These are phyloP conservation scores for Cyclotella baltica DNA, from an alignment of 108 stramenopile species.

Conservation along the genomic window DNA sequence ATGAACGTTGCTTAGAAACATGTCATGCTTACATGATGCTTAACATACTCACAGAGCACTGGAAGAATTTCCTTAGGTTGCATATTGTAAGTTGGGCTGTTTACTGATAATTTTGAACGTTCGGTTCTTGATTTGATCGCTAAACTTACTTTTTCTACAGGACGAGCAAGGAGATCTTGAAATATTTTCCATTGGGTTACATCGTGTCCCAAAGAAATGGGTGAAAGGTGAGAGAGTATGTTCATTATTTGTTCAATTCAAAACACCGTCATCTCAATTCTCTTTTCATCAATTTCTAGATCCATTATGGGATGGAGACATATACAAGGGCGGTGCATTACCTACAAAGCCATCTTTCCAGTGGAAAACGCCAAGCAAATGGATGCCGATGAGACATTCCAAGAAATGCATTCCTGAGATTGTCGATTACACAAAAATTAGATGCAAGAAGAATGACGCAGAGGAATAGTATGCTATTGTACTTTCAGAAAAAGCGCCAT, in stretches of 20 bases:
- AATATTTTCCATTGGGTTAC: conserved; percentile 62
- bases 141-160: not conserved
- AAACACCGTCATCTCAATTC: not conserved
- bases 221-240: conserved; percentile 3
- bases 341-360: conserved; percentile 51
- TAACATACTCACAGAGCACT: conserved; percentile 35
- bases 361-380: conserved; percentile 60
- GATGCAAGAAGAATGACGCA: not conserved
- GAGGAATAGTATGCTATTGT: not conserved
- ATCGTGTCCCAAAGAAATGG: conserved; percentile 67
- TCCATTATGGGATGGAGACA: conserved; percentile 45
- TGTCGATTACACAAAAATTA: conserved; percentile 53
- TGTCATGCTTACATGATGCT: not conserved
- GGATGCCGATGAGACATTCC: conserved; percentile 46
- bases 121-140: not conserved
- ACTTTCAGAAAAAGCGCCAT: no score
- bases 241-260: not conserved
- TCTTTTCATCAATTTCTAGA: conserved; percentile 29
- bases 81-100: conserved; percentile 26
- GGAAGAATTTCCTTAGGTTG: conserved; percentile 61
- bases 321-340: conserved; percentile 1
- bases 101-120: not conserved
- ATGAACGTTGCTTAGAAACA: no score
- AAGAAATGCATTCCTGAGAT: conserved; percentile 53
- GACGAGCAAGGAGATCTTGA: conserved; percentile 62